A percentile compares a stretch with the other conserved stretches of the same genome.
These are phyloP conservation scores for Hypoxylon sp. DNA, from an alignment of 2,329 filamentous ascomycete genomes.

Conservation along the genomic window DNA sequence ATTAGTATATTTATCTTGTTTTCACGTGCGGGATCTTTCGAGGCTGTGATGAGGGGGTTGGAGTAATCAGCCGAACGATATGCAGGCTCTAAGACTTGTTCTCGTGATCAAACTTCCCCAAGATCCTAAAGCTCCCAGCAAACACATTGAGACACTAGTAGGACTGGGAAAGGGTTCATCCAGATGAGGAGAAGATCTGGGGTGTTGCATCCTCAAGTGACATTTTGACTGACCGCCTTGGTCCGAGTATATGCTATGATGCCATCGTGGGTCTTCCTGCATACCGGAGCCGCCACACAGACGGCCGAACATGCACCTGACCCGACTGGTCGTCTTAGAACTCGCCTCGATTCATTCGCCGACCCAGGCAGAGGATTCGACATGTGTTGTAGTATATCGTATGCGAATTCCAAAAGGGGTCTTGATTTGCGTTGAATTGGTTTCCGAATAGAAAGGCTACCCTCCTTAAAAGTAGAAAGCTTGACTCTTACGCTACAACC, in stretches of 20 bases:
- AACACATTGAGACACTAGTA: constrained; percentile 29
- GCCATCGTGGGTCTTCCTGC: constrained; percentile 45
- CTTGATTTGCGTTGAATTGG: constrained; percentile 31
- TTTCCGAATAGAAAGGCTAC: constrained; percentile 30
- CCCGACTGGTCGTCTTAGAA: constrained; percentile 35
- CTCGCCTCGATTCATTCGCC: constrained; percentile 31
- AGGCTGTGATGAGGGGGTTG: constrained; percentile 35
- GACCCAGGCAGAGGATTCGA: constrained; percentile 41
- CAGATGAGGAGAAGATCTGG: constrained; percentile 36
- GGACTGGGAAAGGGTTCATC: constrained; percentile 46
- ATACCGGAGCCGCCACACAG: constrained; percentile 38
- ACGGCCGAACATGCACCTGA: constrained; percentile 43
- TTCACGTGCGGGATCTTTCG: constrained; percentile 36
- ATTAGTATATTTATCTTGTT: constrained; percentile 28
- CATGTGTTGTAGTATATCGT: constrained; percentile 42
- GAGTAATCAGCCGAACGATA: constrained; percentile 40
- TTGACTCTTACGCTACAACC: constrained; percentile 9
- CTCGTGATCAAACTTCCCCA: constrained; percentile 41
- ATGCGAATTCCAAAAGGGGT: constrained; percentile 33
- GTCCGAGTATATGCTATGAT: constrained; percentile 39
- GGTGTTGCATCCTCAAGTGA: constrained; percentile 46
- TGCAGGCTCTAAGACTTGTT: constrained; percentile 15
- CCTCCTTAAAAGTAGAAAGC: constrained; percentile 16
- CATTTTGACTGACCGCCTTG: constrained; percentile 41
- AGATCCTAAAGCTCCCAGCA: constrained; percentile 14